Conservation (phyloP, 2,329 filamentous ascomycete genomes). For the Harringtonia lauricola region DNA sequence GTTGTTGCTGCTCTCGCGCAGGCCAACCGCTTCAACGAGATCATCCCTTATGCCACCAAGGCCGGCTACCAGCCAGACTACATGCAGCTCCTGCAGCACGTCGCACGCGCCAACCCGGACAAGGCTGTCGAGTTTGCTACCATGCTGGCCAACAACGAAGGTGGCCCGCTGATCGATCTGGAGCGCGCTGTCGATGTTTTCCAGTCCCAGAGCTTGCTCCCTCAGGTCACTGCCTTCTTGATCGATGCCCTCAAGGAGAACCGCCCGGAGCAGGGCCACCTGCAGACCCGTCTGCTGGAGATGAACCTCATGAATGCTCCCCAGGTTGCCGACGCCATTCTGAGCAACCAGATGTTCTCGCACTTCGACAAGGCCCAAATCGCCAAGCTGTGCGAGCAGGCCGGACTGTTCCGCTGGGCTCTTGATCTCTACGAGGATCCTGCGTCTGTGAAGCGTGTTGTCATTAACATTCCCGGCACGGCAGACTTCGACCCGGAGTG, state of each 20-base stretch:
- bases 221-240: conserved; percentile 95
- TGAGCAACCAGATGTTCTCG: conserved; percentile 97
- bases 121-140: conserved; percentile 92
- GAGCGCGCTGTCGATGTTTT: conserved; percentile 96
- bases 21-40: conserved; percentile 93
- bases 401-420: conserved; percentile 75
- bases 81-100: conserved; percentile 82
- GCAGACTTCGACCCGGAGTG: conserved; percentile 86
- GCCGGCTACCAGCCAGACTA: conserved; percentile 91
- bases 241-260: conserved; percentile 93
- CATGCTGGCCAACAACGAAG: conserved; percentile 81
- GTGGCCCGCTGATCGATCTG: conserved; percentile 78
- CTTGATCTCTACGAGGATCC: conserved; percentile 93
- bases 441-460: conserved; percentile 77
- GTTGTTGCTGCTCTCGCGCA: conserved; percentile 92
- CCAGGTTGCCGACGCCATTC: conserved; percentile 93
- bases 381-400: conserved; percentile 84
- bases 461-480: conserved; percentile 69
- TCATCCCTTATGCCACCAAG: conserved; percentile 79
- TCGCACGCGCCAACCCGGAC: conserved; percentile 81
- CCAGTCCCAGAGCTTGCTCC: conserved; percentile 94
- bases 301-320: conserved; percentile 97
- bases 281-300: conserved; percentile 91
- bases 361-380: conserved; percentile 90
- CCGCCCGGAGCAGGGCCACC: conserved; percentile 79